Conservation (phyloP, 495 filamentous ascomycete genomes). For the Podospora pseudoanserina region DNA sequence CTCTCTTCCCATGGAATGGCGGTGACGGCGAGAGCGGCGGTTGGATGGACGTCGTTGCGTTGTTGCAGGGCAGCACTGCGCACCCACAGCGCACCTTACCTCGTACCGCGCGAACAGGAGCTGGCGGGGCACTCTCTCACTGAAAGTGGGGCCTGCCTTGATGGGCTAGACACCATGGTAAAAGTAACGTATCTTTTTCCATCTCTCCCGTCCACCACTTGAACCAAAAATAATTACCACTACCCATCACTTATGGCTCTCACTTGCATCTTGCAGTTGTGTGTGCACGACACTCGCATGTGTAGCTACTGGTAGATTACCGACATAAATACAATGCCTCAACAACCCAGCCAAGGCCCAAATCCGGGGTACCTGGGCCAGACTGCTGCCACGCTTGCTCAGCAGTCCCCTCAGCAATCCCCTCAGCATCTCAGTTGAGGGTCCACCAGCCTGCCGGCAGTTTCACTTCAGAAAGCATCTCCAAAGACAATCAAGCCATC, state of each 20-base stretch:
- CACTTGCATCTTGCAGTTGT: not conserved
- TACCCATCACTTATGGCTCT: too few relatives aligned
- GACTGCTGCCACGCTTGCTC: not conserved
- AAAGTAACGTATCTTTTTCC: not conserved
- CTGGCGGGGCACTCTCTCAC: not conserved
- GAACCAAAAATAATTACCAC: not conserved
- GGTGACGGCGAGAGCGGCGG: conserved; percentile 32
- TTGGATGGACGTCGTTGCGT: conserved; percentile 4
- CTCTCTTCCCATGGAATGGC: conserved; percentile 29
- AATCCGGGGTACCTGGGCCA: conserved; percentile 5
- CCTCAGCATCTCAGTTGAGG: not conserved
- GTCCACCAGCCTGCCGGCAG: conserved; percentile 4
- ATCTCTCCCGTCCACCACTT: not conserved
- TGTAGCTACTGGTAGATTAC: not conserved
- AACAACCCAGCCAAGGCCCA: not conserved
- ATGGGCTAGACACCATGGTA: not conserved
- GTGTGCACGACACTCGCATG: not conserved
- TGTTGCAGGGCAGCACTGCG: conserved; percentile 1
- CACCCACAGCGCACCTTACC: not conserved
- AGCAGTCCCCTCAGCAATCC: not conserved
- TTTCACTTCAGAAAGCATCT: not conserved
- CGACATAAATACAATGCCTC: not conserved
- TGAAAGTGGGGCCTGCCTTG: not conserved
- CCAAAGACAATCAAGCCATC: not conserved
- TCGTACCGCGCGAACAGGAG: not conserved